Evolutionary conservation across 768 basidiomycete species (phyloP).

Genomic region (Boletus subparvulus): DNA sequence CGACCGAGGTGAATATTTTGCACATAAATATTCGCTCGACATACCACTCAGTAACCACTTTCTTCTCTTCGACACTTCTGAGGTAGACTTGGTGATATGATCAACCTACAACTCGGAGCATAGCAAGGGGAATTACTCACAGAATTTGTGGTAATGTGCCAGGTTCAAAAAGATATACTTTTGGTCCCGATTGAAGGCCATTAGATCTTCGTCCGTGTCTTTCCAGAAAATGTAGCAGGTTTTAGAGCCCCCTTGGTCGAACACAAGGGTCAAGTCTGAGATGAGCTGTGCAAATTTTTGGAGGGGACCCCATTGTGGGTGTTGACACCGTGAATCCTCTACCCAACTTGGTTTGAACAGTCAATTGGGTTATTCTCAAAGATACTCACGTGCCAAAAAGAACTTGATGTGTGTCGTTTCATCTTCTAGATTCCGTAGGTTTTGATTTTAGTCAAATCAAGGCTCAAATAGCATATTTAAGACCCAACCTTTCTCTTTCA

Average conservation of each 20-base stretch:
- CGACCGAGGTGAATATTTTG: neutral
- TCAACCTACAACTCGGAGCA: neutral
- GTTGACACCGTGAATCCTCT: slow-evolving; percentile 1
- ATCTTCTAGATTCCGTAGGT: too few species aligned
- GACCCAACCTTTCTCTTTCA: slow-evolving; percentile 3
- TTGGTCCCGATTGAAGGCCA: slow-evolving; percentile 21
- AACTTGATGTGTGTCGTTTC: slow-evolving; percentile 1
- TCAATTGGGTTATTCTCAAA: neutral
- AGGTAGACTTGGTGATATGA: neutral
- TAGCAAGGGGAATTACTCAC: neutral
- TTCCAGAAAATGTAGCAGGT: slow-evolving; percentile 18
- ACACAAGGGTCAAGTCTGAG: slow-evolving; percentile 1
- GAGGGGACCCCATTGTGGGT: neutral
- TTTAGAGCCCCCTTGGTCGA: neutral
- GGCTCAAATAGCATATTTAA: too few species aligned
- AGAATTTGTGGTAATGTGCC: slow-evolving; percentile 8
- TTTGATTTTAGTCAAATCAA: too few species aligned
- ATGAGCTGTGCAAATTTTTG: slow-evolving; percentile 6
- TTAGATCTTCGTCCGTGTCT: slow-evolving; percentile 15
- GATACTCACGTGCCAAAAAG: slow-evolving; percentile 13
- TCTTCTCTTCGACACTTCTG: slow-evolving; percentile 1
- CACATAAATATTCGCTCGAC: neutral
- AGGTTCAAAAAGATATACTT: slow-evolving; percentile 14
- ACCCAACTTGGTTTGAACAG: neutral
- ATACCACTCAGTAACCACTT: slow-evolving; percentile 9